Base-by-base conservation (phyloP, 2,329 filamentous ascomycete species). In the Myriosclerotinia duriaeana region DNA sequence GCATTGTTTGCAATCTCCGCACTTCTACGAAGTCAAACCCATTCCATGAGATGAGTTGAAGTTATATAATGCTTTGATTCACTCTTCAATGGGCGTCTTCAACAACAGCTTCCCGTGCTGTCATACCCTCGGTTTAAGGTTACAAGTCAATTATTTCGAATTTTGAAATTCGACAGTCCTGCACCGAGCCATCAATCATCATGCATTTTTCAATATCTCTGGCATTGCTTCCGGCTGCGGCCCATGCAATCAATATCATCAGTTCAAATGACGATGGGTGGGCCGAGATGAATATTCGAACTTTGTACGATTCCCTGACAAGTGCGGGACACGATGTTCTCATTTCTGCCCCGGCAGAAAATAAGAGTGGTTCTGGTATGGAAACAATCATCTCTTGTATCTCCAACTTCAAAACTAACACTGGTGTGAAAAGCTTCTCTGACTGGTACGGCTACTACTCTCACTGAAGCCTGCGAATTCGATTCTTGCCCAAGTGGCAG, bases 401-500 rank as follows among this genome's bases (percentile, higher is more conserved):
- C 5, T 11, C n/a, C 1, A 14, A 4, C 30, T 12, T 17, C 3
- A 14, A 50, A 61, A 38, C 58, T 50, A 26, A 61, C 14, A 26
- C 48, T 2, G 6, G 26, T 22, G n/a, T 36, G 34, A 50, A 50
- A 50, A 61, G 58, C 44, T 14, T 61, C 58, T 26, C 20, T 11
- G 14, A 50, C 58, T 26, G 44, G 44, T 38, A 61, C 58, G 11
- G 44, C 58, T 17, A 38, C 58, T 34, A 15, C 15, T 22, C 58
- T 61, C 9, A 38, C 8, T 5, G 20, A 26, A 14, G 30, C 58
- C 36, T 61, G 58, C 44, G 58, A 61, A 40, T 61, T 26, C 34
- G 26, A 61, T 50, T 61, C 58, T 22, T 61, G 58, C 9, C 58
- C 58, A 40, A 61, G 58, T 38, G 58, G 58, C 12, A 61, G 58